Conservation (phyloP, 768 basidiomycete species). For the Boletellus ananiceps region DNA sequence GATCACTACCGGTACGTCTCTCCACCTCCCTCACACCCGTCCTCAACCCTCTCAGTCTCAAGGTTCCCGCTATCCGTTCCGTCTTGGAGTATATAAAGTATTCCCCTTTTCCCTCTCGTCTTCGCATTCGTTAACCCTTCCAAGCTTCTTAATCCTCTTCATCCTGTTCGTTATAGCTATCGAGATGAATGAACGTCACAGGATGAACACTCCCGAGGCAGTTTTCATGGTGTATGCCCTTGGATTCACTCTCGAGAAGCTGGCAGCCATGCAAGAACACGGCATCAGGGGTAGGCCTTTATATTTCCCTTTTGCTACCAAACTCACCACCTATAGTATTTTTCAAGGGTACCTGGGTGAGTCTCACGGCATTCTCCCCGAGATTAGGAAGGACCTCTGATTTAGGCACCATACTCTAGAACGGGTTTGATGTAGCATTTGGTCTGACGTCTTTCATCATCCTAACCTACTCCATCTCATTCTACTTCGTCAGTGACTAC, state of each 20-base stretch:
- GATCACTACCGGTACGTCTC: conserved; percentile 83
- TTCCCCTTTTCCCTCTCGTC: conserved; percentile 1
- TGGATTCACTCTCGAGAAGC: conserved; percentile 88
- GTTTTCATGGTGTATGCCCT: conserved; percentile 74
- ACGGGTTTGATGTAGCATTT: conserved; percentile 92
- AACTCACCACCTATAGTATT: conserved; percentile 47
- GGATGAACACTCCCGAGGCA: conserved; percentile 61
- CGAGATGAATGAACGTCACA: conserved; percentile 59
- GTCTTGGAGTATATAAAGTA: conserved; percentile 89
- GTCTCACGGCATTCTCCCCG: conserved; percentile 8
- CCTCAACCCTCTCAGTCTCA: conserved; percentile 49
- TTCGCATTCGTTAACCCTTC: neutral
- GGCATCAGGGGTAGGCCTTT: conserved; percentile 69
- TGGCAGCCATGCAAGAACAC: conserved; percentile 94
- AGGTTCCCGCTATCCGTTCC: conserved; percentile 89
- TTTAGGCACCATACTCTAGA: conserved; percentile 39
- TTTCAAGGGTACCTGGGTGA: conserved; percentile 82
- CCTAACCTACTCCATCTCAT: neutral
- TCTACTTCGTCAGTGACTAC: conserved; percentile 54
- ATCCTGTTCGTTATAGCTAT: conserved; percentile 75
- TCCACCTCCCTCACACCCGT: neutral
- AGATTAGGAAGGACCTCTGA: conserved; percentile 14
- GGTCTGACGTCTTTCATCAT: conserved; percentile 38
- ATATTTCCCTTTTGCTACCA: neutral
- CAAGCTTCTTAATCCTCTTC: conserved; percentile 73